Evolutionary conservation across 2,329 filamentous ascomycete genomes (phyloP).

Genomic region (Colletotrichum trifolii): DNA sequence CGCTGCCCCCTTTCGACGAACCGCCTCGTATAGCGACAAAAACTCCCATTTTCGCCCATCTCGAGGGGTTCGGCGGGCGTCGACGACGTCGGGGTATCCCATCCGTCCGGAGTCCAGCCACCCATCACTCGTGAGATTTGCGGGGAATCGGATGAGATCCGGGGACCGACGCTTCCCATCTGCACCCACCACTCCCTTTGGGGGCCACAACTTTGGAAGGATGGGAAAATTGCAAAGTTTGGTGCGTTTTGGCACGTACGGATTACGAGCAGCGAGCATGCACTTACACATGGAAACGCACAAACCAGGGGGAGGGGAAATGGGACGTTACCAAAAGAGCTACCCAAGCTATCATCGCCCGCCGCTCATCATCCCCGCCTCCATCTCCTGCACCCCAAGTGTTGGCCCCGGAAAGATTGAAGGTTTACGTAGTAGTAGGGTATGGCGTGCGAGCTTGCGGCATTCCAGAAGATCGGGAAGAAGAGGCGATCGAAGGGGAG

Average conservation of each 20-base stretch:
- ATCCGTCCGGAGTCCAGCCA: background rate
- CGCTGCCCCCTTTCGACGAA: too few species aligned
- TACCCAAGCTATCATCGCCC: too few species aligned
- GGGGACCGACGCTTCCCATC: background rate
- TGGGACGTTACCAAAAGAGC: constrained; percentile 14
- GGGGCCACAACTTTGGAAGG: background rate
- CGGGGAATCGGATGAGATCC: constrained; percentile 23
- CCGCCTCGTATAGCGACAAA: too few species aligned
- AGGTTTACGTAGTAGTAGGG: background rate
- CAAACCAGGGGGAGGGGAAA: constrained; percentile 1
- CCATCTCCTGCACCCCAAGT: constrained; percentile 7
- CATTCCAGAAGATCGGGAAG: background rate
- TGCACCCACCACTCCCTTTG: too few species aligned
- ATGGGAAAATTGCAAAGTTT: background rate
- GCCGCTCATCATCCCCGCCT: background rate
- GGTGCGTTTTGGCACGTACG: background rate
- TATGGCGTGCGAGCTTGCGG: background rate
- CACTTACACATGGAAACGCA: background rate
- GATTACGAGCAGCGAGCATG: background rate
- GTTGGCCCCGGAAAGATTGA: background rate
- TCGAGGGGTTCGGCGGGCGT: background rate
- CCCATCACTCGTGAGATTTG: background rate
- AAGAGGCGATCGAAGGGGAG: background rate
- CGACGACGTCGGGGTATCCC: constrained; percentile 5
- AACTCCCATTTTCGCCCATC: too few species aligned